Percentiles rank a stretch among this genome's conserved stretches.
Conservation (phyloP, 2,329 filamentous ascomycete species). For the Colletotrichum sp. region DNA sequence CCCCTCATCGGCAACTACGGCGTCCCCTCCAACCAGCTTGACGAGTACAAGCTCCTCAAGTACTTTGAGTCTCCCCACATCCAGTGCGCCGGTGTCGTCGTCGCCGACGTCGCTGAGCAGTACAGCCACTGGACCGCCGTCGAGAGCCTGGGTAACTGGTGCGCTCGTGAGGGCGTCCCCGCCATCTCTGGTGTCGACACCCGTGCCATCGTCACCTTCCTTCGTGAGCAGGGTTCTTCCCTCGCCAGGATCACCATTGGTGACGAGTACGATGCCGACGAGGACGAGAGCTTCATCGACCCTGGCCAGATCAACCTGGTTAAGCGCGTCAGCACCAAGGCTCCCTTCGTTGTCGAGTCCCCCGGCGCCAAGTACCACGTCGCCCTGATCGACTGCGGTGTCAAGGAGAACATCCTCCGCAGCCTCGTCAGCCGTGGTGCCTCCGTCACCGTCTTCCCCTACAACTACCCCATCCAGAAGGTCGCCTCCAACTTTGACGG, state of each 20-base stretch:
- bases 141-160: constrained; percentile 92
- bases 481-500: constrained; percentile 97
- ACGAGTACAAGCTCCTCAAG: constrained; percentile 89
- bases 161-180: constrained; percentile 92
- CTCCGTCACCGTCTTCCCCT: constrained; percentile 93
- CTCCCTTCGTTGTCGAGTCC: constrained; percentile 93
- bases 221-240: constrained; percentile 96
- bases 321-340: constrained; percentile 95
- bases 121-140: constrained; percentile 99
- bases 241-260: constrained; percentile 93
- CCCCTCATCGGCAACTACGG: constrained; percentile 99
- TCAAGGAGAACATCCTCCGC: constrained; percentile 99
- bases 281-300: constrained; percentile 95
- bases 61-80: constrained; percentile 99
- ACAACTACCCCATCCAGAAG: constrained; percentile 98
- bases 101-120: constrained; percentile 89
- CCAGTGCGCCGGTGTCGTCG: constrained; percentile 93
- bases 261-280: constrained; percentile 97
- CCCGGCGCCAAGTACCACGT: constrained; percentile 85
- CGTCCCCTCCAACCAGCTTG: constrained; percentile 84
- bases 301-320: constrained; percentile 97
- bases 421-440: constrained; percentile 91
- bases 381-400: constrained; percentile 95
- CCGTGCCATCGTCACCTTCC: constrained; percentile 91
- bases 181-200: constrained; percentile 98